Conservation (phyloP, 2,329 filamentous ascomycete species). For the Colletotrichum tanaceti region DNA sequence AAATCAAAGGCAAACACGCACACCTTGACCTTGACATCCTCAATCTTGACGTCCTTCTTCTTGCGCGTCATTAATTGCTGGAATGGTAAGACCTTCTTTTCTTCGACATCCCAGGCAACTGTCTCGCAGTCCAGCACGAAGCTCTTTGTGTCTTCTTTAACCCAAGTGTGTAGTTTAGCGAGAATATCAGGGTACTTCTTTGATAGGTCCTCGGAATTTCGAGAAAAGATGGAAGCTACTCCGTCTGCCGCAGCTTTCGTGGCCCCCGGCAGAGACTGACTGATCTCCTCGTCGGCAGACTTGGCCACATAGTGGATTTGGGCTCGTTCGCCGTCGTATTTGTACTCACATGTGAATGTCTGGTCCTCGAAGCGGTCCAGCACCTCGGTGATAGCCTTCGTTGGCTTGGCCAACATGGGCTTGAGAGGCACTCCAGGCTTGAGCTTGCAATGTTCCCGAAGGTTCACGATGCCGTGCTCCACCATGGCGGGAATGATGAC, state of each 20-base stretch:
- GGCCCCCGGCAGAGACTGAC: constrained; percentile 68
- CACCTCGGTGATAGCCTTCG: constrained; percentile 97
- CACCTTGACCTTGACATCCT: constrained; percentile 96
- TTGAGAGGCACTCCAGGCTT: constrained; percentile 95
- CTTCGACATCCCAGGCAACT: constrained; percentile 92
- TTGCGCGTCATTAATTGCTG: constrained; percentile 99
- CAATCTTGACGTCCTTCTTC: constrained; percentile 94
- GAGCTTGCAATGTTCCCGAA: constrained; percentile 88
- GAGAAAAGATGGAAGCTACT: constrained; percentile 92
- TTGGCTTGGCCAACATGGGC: constrained; percentile 98
- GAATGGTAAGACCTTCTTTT: constrained; percentile 97
- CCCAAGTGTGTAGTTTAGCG: constrained; percentile 86
- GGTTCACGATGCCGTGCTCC: constrained; percentile 83
- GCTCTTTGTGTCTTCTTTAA: constrained; percentile 88
- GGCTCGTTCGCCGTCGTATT: constrained; percentile 98
- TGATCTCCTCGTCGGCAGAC: constrained; percentile 77
- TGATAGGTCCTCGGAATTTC: constrained; percentile 96
- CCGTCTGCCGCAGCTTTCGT: constrained; percentile 76
- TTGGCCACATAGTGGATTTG: constrained; percentile 97
- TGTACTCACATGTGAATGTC: constrained; percentile 98
- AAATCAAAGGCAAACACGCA: constrained; percentile 98
- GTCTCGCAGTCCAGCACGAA: constrained; percentile 99
- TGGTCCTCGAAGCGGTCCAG: constrained; percentile 96
- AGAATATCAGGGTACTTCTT: constrained; percentile 98
- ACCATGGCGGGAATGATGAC: constrained; percentile 92